Conservation (phyloP, 108 stramenopile genomes). For the Aurantiochytrium sp. region DNA sequence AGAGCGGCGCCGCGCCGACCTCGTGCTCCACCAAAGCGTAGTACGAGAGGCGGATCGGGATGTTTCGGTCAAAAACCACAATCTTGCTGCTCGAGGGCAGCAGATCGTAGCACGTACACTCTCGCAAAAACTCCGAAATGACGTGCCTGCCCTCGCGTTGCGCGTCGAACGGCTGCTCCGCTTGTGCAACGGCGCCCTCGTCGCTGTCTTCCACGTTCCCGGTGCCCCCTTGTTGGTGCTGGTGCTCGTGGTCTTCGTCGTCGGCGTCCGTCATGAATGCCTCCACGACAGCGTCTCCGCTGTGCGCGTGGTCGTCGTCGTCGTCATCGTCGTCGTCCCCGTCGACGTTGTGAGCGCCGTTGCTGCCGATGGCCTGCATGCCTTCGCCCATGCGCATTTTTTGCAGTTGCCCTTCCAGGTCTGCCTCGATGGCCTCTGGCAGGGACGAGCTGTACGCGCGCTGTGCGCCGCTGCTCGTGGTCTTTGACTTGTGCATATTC, state of each 20-base stretch:
- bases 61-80: constrained; percentile 92
- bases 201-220: not conserved
- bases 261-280: not conserved
- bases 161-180: not conserved
- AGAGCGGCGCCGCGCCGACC: constrained; percentile 73
- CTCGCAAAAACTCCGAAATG: not conserved
- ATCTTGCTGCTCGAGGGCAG: constrained; percentile 55
- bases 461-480: no score
- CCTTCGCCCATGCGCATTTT: no score
- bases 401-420: no score
- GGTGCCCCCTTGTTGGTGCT: not conserved
- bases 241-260: no score
- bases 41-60: constrained; percentile 94
- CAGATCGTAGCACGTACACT: not conserved
- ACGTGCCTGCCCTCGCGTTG: not conserved
- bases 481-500: no score
- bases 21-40: constrained; percentile 95
- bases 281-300: not conserved
- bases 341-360: no score
- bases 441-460: no score
- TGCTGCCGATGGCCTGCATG: no score
- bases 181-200: not conserved
- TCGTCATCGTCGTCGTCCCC: not conserved
- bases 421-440: no score
- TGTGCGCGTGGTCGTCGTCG: not conserved